A percentile compares a stretch with the other conserved stretches of the same genome.
These are phyloP conservation scores for Glarea lozoyensis DNA, from an alignment of 495 filamentous ascomycete genomes.

Conservation along the genomic window DNA sequence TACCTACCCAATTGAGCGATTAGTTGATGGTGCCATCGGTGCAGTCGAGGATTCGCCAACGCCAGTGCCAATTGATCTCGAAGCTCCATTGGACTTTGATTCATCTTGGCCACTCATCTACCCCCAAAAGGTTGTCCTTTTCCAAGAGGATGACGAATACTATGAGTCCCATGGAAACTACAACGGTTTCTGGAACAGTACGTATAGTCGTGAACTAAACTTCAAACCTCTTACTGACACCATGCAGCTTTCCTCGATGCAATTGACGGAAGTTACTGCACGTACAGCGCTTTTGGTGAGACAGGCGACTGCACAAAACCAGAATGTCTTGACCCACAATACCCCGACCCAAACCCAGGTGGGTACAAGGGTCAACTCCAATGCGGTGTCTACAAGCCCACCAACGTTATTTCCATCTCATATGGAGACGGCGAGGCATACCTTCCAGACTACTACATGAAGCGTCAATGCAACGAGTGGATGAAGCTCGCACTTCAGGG, in stretches of 20 bases:
- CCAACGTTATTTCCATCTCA: constrained; percentile 53
- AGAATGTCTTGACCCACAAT: constrained; percentile 27
- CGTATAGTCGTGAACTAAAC: no score
- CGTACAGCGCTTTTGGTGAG: constrained; percentile 21
- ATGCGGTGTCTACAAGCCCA: constrained; percentile 43
- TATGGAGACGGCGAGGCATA: constrained; percentile 45
- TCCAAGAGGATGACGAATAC: constrained; percentile 16
- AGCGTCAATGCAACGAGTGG: constrained; percentile 51
- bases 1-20: constrained; percentile 14
- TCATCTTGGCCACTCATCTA: constrained; percentile 24
- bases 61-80: constrained; percentile 11
- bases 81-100: constrained; percentile 17
- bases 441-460: constrained; percentile 42
- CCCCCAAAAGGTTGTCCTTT: constrained; percentile 31
- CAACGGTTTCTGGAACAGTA: constrained; percentile 18
- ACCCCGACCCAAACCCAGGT: constrained; percentile 28
- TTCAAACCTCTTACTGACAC: constrained; percentile 14
- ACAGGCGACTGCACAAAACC: constrained; percentile 27
- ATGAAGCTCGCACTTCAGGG: constrained; percentile 38
- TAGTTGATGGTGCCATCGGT: constrained; percentile 17
- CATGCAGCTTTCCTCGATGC: constrained; percentile 35
- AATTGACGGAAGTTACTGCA: constrained; percentile 33
- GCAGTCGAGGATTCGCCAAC: constrained; percentile 11
- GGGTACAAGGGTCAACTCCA: constrained; percentile 31
- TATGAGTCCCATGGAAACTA: constrained; percentile 11